Conservation (phyloP, 2,329 filamentous ascomycete genomes). For the Magnaporthiopsis incrustans region DNA sequence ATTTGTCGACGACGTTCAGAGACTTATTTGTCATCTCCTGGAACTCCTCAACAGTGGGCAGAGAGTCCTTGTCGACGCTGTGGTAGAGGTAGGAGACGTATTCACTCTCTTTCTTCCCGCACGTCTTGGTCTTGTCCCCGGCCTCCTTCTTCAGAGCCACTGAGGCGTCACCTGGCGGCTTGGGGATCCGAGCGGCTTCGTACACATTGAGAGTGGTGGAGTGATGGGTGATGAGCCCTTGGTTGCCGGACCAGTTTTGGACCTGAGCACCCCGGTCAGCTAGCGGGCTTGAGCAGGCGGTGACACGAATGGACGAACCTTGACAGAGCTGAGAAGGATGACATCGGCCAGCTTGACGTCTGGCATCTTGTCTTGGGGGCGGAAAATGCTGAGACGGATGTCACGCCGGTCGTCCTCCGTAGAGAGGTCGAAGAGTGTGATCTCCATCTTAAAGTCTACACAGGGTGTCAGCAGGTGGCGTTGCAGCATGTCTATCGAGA, state of each 20-base stretch:
- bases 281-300: neutral
- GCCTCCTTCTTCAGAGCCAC: slow-evolving; percentile 19
- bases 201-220: slow-evolving; percentile 39
- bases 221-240: slow-evolving; percentile 37
- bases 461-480: slow-evolving; percentile 9
- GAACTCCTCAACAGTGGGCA: slow-evolving; percentile 39
- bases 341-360: slow-evolving; percentile 47
- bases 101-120: slow-evolving; percentile 24
- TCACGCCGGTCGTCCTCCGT: slow-evolving; percentile 33
- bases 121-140: slow-evolving; percentile 10
- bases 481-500: neutral
- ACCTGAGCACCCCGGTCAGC: slow-evolving; percentile 24
- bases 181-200: slow-evolving; percentile 29
- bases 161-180: slow-evolving; percentile 26
- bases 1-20: slow-evolving; percentile 44
- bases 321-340: slow-evolving; percentile 51
- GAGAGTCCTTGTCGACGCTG: slow-evolving; percentile 29
- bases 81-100: slow-evolving; percentile 43
- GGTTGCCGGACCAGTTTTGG: slow-evolving; percentile 26
- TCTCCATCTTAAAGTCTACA: slow-evolving; percentile 51
- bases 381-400: slow-evolving; percentile 54
- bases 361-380: slow-evolving; percentile 40
- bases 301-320: slow-evolving; percentile 30
- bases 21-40: slow-evolving; percentile 28
- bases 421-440: slow-evolving; percentile 54